Conservation (phyloP, 352 stramenopile species). For the Globisporangium takayamanum region DNA sequence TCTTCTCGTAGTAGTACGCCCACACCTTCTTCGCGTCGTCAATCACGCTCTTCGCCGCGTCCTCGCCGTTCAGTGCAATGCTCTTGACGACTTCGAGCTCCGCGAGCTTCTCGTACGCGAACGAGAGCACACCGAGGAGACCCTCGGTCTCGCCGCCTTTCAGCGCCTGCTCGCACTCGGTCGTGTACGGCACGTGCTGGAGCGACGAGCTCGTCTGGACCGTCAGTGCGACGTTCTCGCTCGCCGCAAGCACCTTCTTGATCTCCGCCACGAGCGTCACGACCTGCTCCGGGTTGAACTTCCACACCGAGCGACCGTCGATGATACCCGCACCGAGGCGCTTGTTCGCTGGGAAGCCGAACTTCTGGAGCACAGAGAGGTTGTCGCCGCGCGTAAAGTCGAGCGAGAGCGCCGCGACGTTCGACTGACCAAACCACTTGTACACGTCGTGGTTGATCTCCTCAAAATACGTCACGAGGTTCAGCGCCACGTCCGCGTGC, state of each 20-base stretch:
- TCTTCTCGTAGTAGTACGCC: slow-evolving; percentile 78
- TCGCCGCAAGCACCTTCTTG: slow-evolving; percentile 46
- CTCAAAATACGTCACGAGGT: slow-evolving; percentile 87
- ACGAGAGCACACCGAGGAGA: slow-evolving; percentile 74
- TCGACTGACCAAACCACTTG: slow-evolving; percentile 80
- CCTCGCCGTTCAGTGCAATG: slow-evolving; percentile 52
- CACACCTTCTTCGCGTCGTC: slow-evolving; percentile 58
- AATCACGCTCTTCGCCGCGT: slow-evolving; percentile 39
- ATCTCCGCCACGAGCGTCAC: slow-evolving; percentile 46
- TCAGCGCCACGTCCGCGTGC: slow-evolving; percentile 56
- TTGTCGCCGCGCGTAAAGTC: slow-evolving; percentile 91
- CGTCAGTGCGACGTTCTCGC: slow-evolving; percentile 43
- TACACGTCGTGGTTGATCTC: slow-evolving; percentile 85
- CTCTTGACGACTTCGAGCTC: slow-evolving; percentile 84
- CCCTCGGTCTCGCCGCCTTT: slow-evolving; percentile 69
- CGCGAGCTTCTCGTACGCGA: slow-evolving; percentile 87
- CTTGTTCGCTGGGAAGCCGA: slow-evolving; percentile 80
- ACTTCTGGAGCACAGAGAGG: slow-evolving; percentile 76
- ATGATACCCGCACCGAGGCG: slow-evolving; percentile 86
- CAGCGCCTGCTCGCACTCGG: slow-evolving; percentile 59
- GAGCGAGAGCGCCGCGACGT: slow-evolving; percentile 79
- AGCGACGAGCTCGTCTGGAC: slow-evolving; percentile 88
- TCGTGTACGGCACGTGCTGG: slow-evolving; percentile 89
- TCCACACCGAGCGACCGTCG: slow-evolving; percentile 89
- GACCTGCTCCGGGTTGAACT: slow-evolving; percentile 70